Conservation (phyloP, 768 basidiomycete genomes). For the Suillus bovinus region DNA sequence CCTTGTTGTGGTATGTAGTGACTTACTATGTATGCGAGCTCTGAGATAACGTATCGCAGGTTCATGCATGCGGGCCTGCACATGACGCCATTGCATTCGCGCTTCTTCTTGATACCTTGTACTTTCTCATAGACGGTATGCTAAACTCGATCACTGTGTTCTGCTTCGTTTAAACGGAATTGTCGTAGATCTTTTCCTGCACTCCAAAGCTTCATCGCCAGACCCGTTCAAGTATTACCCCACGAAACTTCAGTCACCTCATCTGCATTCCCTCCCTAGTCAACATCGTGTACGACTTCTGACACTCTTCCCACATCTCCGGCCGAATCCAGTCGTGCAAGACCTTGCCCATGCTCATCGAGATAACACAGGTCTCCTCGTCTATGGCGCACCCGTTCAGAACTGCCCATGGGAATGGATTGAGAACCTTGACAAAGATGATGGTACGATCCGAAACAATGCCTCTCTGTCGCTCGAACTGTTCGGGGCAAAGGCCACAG, state of each 20-base stretch:
- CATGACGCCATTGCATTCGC: constrained; percentile 61
- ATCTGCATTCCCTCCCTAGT: constrained; percentile 55
- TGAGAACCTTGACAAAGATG: constrained; percentile 57
- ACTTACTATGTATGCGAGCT: constrained; percentile 5
- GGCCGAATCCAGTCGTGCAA: constrained; percentile 50
- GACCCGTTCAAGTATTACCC: constrained; percentile 74
- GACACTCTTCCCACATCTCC: constrained; percentile 56
- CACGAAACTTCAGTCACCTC: constrained; percentile 43
- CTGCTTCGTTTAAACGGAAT: not conserved
- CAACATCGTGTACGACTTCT: constrained; percentile 59
- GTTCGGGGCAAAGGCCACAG: constrained; percentile 66
- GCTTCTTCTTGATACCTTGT: constrained; percentile 70
- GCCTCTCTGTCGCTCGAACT: constrained; percentile 72
- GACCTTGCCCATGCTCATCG: constrained; percentile 61
- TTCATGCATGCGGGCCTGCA: constrained; percentile 52
- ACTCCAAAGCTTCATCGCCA: constrained; percentile 47
- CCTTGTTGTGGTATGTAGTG: constrained; percentile 49
- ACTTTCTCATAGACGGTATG: constrained; percentile 74
- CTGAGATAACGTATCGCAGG: constrained; percentile 36
- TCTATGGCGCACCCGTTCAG: constrained; percentile 53
- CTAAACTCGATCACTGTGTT: not conserved
- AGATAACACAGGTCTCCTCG: constrained; percentile 51
- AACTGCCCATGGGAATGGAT: constrained; percentile 90
- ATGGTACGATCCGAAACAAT: constrained; percentile 60
- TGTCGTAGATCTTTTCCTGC: constrained; percentile 58